Evolutionary conservation across 2,329 filamentous ascomycete genomes (phyloP).

Genomic region (Calonectria honghensis): DNA sequence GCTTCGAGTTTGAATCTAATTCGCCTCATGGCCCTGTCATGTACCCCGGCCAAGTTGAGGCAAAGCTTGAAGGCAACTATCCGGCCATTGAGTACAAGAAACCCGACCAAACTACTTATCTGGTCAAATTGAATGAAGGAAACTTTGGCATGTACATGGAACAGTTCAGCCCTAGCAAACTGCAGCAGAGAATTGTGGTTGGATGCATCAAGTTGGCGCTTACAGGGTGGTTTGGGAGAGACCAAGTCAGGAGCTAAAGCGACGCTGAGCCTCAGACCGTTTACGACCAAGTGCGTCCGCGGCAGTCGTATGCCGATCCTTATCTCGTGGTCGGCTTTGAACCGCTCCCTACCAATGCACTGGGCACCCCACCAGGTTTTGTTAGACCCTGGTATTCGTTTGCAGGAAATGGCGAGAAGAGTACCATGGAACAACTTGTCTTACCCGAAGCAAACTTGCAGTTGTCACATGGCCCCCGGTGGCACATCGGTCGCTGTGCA

Average conservation of each 20-base stretch:
- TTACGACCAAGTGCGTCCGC: background rate
- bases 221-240: constrained; percentile 22
- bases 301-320: background rate
- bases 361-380: constrained; percentile 9
- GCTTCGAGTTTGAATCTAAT: constrained; percentile 4
- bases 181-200: background rate
- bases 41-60: constrained; percentile 18
- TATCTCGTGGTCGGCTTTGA: constrained; percentile 18
- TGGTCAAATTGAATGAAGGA: background rate
- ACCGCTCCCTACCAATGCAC: constrained; percentile 4
- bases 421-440: background rate
- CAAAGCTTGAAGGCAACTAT: background rate
- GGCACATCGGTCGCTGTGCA: background rate
- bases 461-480: background rate
- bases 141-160: background rate
- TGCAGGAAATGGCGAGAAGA: background rate
- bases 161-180: background rate
- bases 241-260: background rate
- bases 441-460: background rate
- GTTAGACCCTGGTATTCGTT: constrained; percentile 10
- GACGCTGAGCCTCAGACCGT: background rate
- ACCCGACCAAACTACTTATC: background rate
- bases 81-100: background rate
- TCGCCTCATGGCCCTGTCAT: background rate
- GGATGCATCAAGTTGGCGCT: constrained; percentile 3